Evolutionary conservation across 164 flowering plant species (phyloP), one percentile per base, ranked within the genome.

Genomic region (Piper longum): DNA sequence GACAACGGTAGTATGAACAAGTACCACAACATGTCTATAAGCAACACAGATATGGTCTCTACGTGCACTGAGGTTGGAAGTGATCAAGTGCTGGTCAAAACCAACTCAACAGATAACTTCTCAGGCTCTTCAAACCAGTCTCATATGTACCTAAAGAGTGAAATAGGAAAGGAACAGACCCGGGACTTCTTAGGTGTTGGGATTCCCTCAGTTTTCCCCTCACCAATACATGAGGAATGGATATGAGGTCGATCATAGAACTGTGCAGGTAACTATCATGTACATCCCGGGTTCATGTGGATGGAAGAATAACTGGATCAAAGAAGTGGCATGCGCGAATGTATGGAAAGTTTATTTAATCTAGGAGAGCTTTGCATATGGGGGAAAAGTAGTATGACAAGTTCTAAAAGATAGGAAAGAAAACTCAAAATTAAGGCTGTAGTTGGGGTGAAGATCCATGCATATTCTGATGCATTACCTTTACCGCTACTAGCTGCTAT

Each of bases 111-210:
- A 7, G 26, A 69, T 17, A 81, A 78, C 62, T 62, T 79, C 44
- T 65, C 79, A 7, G 52, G 52, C 14, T 48, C 67, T 17, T 55
- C 74, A 68, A 76, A 72, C 54, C 75, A 71, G 52, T 44, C 68
- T 11, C 72, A 72, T 51, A 76, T 73, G 74, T 69, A 75, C 64
- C 80, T 83, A 62, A 72, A 57, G 55, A 77, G 79, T 44, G 71
- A 64, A n/a, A 63, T 16, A 7, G 74, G 68, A 39, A 78, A 80
- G 61, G 96, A 83, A 57, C 78, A 86, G 70, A 91, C 98, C 16
- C 79, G 98, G 74, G 98, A 91, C 66, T 91, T 91, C 72, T 73
- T 91, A 51, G 98, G 98, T 40, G 96, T 88, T 70, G 91, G 95
- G 6, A 81, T 76, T n/a, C 85, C 73, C 65, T 55, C 84, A 52